Evolutionary conservation across 2,329 filamentous ascomycete genomes (phyloP).

Genomic region (Ciborinia camelliae): DNA sequence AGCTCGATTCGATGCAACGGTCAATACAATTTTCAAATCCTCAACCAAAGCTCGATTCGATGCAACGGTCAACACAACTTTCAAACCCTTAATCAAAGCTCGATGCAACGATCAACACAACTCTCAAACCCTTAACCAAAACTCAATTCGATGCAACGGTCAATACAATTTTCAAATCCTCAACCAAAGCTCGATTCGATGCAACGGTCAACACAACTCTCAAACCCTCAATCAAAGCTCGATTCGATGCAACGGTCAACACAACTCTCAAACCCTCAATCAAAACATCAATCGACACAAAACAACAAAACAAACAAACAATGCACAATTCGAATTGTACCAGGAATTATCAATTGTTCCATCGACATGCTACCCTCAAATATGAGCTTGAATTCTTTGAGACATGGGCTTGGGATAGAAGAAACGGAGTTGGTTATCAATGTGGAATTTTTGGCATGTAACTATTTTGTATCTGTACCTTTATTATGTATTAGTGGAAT

Average conservation of each 20-base stretch:
- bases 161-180: too few species aligned
- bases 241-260: background rate
- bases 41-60: too few species aligned
- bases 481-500: background rate
- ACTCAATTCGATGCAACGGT: too few species aligned
- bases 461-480: background rate
- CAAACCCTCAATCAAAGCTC: background rate
- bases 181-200: too few species aligned
- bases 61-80: too few species aligned
- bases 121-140: too few species aligned
- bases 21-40: too few species aligned
- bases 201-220: background rate
- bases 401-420: background rate
- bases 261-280: background rate
- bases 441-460: background rate
- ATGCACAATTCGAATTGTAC: background rate
- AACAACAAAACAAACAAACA: background rate
- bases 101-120: too few species aligned
- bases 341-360: background rate
- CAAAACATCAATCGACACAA: background rate
- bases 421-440: background rate
- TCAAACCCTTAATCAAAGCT: too few species aligned
- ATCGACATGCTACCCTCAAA: background rate
- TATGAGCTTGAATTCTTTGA: background rate
- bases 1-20: too few species aligned